Conservation (phyloP, 2,329 filamentous ascomycete species). For the Pseudogymnoascus sp. region DNA sequence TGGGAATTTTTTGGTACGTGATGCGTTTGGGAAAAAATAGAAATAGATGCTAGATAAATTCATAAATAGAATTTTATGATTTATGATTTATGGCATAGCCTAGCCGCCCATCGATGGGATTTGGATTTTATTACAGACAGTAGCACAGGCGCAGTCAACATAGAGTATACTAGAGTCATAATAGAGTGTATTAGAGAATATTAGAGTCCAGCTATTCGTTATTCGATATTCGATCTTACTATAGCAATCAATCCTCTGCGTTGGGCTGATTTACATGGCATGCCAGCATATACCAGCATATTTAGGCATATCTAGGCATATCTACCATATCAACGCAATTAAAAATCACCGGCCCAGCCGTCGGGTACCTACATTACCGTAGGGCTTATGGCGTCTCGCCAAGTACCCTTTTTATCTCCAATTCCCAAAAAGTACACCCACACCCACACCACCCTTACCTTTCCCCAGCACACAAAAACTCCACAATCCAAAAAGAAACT, state of each 20-base stretch:
- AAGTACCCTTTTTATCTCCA: not conserved
- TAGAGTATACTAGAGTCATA: not conserved
- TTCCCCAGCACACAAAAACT: not conserved
- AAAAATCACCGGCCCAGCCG: not conserved
- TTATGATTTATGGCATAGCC: too few relatives aligned
- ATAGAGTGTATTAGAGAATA: not conserved
- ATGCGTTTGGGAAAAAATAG: not conserved
- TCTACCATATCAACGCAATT: not conserved
- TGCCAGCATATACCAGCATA: not conserved
- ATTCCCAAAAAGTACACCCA: not conserved
- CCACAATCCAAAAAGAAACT: not conserved
- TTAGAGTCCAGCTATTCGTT: not conserved
- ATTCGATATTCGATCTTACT: too few relatives aligned
- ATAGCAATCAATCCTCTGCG: not conserved
- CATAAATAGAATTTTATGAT: not conserved
- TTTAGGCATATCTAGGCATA: not conserved
- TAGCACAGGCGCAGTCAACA: not conserved
- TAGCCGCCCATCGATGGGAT: not conserved
- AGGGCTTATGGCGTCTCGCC: slow-evolving; percentile 1
- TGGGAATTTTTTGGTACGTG: slow-evolving; percentile 1
- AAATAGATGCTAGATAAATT: not conserved
- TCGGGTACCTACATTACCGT: slow-evolving; percentile 5
- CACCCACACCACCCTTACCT: not conserved
- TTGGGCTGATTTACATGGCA: not conserved
- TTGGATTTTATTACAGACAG: not conserved